Conservation (phyloP, 164 flowering plant genomes). For the Berberis vulgaris region DNA sequence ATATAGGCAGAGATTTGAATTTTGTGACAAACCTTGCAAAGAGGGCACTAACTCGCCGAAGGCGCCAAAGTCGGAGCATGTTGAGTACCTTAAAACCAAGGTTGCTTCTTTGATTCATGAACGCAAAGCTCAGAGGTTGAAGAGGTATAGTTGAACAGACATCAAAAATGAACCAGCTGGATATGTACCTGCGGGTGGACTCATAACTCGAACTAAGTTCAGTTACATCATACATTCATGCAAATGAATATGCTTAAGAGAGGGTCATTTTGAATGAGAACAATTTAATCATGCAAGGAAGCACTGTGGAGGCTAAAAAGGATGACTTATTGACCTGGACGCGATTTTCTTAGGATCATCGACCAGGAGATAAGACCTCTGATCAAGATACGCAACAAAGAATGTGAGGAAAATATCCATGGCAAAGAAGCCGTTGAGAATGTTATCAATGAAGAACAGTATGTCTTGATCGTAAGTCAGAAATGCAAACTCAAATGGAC, state of each 20-base stretch:
- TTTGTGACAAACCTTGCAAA: conserved; percentile 65
- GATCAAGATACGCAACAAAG: conserved; percentile 85
- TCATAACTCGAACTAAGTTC: conserved; percentile 1
- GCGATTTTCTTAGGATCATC: conserved; percentile 80
- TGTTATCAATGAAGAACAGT: conserved; percentile 63
- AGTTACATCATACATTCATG: background rate
- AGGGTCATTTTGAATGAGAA: background rate
- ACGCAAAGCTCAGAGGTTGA: conserved; percentile 57
- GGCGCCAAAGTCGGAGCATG: conserved; percentile 97
- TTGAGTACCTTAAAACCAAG: conserved; percentile 60
- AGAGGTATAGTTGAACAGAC: conserved; percentile 86
- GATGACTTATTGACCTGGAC: conserved; percentile 36
- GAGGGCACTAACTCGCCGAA: conserved; percentile 87
- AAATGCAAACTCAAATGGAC: conserved; percentile 91
- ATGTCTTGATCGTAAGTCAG: conserved; percentile 54
- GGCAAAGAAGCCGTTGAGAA: conserved; percentile 81
- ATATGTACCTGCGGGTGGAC: conserved; percentile 59
- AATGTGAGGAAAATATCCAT: conserved; percentile 84
- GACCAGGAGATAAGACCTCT: conserved; percentile 57
- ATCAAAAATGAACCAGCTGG: conserved; percentile 88
- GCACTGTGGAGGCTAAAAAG: background rate
- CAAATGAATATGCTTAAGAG: conserved; percentile 3
- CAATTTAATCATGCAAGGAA: too few relatives aligned
- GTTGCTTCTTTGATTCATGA: conserved; percentile 40
- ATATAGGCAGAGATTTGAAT: conserved; percentile 13